These are phyloP conservation scores for Citrus maxima DNA, from an alignment of 345 rosid species.

Conservation along the genomic window DNA sequence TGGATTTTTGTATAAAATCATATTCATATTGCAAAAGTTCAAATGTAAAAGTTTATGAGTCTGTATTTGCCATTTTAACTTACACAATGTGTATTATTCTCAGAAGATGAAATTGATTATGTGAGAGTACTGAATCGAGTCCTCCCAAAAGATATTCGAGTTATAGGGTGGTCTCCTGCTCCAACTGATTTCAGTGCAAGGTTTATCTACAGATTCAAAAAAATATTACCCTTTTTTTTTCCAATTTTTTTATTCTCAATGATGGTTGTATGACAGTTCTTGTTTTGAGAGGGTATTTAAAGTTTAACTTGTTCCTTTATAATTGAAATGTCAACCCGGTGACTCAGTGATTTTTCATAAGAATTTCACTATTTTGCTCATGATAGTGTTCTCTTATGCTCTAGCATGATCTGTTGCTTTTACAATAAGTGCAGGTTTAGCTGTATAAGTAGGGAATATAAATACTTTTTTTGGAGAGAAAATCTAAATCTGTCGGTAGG, in stretches of 20 bases:
- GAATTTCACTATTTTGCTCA: not conserved
- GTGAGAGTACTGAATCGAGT: constrained; percentile 81
- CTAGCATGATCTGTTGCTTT: constrained; percentile 12
- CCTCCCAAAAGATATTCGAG: constrained; percentile 86
- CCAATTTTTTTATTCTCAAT: not conserved
- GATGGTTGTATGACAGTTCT: constrained; percentile 2
- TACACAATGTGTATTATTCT: constrained; percentile 14
- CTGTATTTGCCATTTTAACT: constrained; percentile 8
- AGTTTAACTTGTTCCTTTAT: not conserved
- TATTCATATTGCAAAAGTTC: not conserved
- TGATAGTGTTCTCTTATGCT: not conserved
- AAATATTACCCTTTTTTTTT: not conserved
- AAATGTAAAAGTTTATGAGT: not conserved
- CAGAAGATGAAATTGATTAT: constrained; percentile 81
- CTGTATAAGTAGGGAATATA: constrained; percentile 80
- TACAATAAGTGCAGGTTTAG: constrained; percentile 60
- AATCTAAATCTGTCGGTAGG: constrained; percentile 62
- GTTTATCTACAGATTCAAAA: constrained; percentile 33
- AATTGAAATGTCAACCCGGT: not conserved
- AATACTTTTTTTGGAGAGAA: constrained; percentile 76
- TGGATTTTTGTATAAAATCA: not conserved
- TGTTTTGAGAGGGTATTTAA: constrained; percentile 1
- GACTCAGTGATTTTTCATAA: not conserved
- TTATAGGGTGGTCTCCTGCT: constrained; percentile 89
- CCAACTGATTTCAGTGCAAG: constrained; percentile 88